Percentiles rank a stretch among this genome's conserved stretches.
These are phyloP conservation scores for Ustilago trichophora DNA, from an alignment of 1,284 basidiomycete species.

Conservation along the genomic window DNA sequence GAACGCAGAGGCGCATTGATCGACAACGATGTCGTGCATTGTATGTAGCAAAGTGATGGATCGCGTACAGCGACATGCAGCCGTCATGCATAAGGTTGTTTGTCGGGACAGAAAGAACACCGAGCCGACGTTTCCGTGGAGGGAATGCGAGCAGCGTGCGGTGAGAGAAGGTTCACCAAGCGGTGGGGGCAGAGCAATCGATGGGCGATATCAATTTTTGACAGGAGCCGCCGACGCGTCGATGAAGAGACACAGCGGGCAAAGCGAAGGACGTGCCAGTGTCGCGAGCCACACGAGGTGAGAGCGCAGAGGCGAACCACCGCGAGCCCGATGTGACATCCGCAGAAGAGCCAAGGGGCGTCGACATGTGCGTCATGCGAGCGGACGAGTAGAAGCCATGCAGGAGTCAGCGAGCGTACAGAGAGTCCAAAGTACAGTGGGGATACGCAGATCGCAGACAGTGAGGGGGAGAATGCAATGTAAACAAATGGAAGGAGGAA, in stretches of 20 bases:
- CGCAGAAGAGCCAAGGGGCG: background rate
- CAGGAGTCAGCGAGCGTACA: background rate
- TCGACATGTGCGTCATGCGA: background rate
- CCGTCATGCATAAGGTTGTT: conserved; percentile 25
- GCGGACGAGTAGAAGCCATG: background rate
- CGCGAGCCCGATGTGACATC: conserved; percentile 6
- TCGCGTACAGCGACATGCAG: conserved; percentile 12
- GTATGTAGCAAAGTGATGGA: conserved; percentile 4
- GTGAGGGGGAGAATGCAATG: no score
- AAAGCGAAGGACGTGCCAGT: conserved; percentile 23
- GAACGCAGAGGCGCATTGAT: conserved; percentile 14
- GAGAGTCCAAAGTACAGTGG: background rate
- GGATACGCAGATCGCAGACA: background rate
- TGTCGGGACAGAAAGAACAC: conserved; percentile 13
- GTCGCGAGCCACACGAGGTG: conserved; percentile 18
- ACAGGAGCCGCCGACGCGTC: conserved; percentile 15
- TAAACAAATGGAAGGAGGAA: background rate
- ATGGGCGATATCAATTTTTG: conserved; percentile 32
- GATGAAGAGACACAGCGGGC: background rate
- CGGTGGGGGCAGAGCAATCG: conserved; percentile 6
- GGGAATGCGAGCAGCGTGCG: background rate
- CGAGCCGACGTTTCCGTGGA: conserved; percentile 9
- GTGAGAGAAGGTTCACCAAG: background rate
- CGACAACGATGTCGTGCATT: conserved; percentile 29
- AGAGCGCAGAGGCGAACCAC: conserved; percentile 5